phyloP scores from a whole-genome alignment of 164 flowering plant genomes.

The Vitis cinerea region DNA sequence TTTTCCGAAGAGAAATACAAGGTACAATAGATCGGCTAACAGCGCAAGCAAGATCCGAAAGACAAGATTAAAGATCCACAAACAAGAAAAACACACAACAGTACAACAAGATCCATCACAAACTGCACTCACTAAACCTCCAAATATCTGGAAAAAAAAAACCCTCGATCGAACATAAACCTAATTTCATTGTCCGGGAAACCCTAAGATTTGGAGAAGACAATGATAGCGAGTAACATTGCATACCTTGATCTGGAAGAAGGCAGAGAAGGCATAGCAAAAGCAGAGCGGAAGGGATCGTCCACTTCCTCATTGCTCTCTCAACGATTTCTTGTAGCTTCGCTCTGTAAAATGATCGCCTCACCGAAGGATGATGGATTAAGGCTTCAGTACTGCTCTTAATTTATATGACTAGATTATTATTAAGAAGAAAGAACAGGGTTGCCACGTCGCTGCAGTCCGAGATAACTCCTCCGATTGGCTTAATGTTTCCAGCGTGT shows the following conservation, averaged over 20 bases:
- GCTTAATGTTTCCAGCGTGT: slow-evolving; percentile 34
- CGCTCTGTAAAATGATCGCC: slow-evolving; percentile 5
- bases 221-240: background rate
- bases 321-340: slow-evolving; percentile 19
- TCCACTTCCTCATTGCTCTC: slow-evolving; percentile 78
- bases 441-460: too few species aligned
- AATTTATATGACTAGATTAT: too few species aligned
- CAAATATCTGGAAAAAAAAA: background rate
- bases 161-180: background rate
- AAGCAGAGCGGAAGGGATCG: slow-evolving; percentile 65
- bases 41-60: too few species aligned
- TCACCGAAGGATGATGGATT: background rate
- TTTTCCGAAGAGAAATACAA: too few species aligned
- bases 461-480: background rate
- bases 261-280: slow-evolving; percentile 67
- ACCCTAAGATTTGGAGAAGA: background rate
- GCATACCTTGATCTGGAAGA: slow-evolving; percentile 81
- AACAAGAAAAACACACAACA: too few species aligned
- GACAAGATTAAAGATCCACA: too few species aligned
- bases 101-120: background rate
- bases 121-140: background rate
- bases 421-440: too few species aligned
- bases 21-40: too few species aligned
- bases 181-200: background rate
- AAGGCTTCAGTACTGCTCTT: background rate